Conservation (phyloP, 2,329 filamentous ascomycete genomes). For the Xylaria sp. region DNA sequence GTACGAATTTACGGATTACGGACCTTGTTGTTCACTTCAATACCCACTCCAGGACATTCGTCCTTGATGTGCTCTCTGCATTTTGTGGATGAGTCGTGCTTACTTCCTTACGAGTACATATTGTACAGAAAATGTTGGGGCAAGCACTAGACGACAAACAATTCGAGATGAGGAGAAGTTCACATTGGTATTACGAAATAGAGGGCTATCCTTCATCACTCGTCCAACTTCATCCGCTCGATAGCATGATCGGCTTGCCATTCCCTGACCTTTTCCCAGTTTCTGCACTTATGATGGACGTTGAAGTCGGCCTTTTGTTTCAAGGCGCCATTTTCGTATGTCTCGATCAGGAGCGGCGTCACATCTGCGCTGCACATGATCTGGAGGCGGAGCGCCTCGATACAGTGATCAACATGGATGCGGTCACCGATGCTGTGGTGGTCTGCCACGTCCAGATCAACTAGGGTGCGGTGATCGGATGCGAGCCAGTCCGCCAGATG, state of each 20-base stretch:
- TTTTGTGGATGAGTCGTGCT: no score
- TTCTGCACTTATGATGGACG: constrained; percentile 7
- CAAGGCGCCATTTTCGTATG: neutral
- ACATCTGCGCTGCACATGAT: constrained; percentile 10
- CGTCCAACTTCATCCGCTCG: neutral
- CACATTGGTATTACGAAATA: no score
- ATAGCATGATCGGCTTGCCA: constrained; percentile 3
- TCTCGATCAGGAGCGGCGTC: constrained; percentile 2
- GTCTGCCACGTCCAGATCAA: constrained; percentile 3
- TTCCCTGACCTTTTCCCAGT: constrained; percentile 1
- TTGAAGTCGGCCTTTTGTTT: constrained; percentile 8
- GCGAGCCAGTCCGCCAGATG: neutral
- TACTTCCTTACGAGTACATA: no score
- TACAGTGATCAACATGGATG: constrained; percentile 14
- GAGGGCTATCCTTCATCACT: neutral
- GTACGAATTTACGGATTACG: no score
- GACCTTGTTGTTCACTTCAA: neutral
- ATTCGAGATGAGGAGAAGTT: no score
- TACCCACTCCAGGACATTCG: no score
- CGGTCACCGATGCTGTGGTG: constrained; percentile 1
- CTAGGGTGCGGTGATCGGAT: neutral
- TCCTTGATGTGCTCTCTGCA: no score
- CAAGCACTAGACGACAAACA: no score
- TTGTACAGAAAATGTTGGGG: no score
- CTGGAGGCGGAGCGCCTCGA: constrained; percentile 9